These are phyloP conservation scores for Auricularia sp. DNA, from an alignment of 768 basidiomycete genomes.

Conservation along the genomic window DNA sequence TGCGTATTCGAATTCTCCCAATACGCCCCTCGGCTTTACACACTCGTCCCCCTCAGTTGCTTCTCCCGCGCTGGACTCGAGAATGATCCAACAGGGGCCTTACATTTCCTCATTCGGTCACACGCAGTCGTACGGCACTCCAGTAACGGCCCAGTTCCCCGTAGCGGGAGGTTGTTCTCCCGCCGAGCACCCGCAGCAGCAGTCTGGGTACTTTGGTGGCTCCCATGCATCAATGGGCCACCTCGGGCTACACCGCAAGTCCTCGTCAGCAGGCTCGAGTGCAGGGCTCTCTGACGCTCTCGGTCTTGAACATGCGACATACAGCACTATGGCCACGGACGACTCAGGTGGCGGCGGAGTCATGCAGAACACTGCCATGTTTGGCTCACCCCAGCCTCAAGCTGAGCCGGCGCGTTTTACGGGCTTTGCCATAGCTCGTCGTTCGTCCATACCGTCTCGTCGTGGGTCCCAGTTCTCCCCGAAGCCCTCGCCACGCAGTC, in stretches of 20 bases:
- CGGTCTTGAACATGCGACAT: background rate
- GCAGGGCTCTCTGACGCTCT: background rate
- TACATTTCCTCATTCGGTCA: background rate
- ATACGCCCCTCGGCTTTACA: background rate
- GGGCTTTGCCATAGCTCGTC: background rate
- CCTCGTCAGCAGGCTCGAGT: background rate
- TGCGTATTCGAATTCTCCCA: background rate
- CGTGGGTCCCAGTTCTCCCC: background rate
- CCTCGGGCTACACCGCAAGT: background rate
- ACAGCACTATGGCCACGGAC: background rate
- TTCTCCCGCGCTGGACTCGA: background rate
- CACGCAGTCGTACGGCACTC: background rate
- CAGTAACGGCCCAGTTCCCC: background rate
- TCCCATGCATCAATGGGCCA: background rate
- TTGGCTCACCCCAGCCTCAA: background rate
- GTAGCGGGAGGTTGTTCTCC: background rate
- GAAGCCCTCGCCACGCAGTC: background rate
- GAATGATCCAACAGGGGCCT: background rate
- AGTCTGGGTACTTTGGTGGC: background rate
- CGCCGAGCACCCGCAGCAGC: background rate
- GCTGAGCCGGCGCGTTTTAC: background rate
- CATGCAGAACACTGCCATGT: background rate
- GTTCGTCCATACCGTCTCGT: background rate
- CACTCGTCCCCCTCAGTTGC: background rate
- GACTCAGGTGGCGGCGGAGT: background rate